Evolutionary conservation across 148 eudicot genomes (phyloP), one percentile per base, ranked within the genome.

Genomic region (Beta vulgaris): DNA sequence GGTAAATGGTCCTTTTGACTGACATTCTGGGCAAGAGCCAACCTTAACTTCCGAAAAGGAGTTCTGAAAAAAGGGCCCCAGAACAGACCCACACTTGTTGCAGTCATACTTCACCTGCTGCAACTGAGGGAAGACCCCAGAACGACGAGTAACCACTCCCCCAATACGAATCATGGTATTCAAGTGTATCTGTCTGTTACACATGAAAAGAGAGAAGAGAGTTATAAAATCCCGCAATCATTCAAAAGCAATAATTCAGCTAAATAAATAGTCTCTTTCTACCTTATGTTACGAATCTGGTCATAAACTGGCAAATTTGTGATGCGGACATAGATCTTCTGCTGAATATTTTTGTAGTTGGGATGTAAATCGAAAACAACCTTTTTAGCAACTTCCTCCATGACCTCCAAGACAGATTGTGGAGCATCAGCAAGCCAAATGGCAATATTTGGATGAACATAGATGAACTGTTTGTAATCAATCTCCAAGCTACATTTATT

Each of bases 351-450:
- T 84, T 80, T 90, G 84, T 94, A 94, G 78, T 94, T 92, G 16
- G 96, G 92, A 82, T 94, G 93, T 53, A 91, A 74, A 58, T 87
- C 86, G 79, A 91, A 94, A 53, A 94, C 97, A 76, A 92, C 91
- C 68, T 82, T 91, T 78, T 85, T 85, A 78, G 97, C 93, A 78
- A 91, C 92, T 79, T 94, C 98, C 75, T 94, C 98, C 98, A 94
- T 94, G 75, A 94, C 97, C 86, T 94, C 98, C 78, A 94, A 88
- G 76, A 94, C 97, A 61, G 96, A 88, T 63, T 90, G 98, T 23
- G 98, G 98, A 71, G 98, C 97, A 88, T 94, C 98, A 74, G 96
- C 98, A 2, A 94, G 85, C 98, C 98, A 94, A 79, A 94, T 94
- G 29, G 97, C 98, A 72, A 94, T 94, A 79, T 94, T 92, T 36